Evolutionary conservation across 1,284 basidiomycete species (phyloP), one percentile per base, ranked within the genome.

Genomic region (Peniophora sp.): DNA sequence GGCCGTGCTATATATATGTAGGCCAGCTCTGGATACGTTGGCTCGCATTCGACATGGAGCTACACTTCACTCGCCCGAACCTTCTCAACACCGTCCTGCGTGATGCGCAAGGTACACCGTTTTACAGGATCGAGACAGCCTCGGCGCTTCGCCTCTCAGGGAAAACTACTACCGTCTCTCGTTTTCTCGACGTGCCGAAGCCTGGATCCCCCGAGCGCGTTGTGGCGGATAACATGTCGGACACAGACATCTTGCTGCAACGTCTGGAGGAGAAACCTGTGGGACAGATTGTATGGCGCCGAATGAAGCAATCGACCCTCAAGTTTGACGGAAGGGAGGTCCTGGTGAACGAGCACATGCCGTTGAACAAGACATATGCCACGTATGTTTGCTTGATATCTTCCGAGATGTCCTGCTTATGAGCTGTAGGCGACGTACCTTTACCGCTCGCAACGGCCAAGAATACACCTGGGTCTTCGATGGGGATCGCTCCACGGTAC

Each of bases 1-100:
- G n/a, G n/a, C n/a, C n/a, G n/a, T n/a, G n/a, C n/a, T n/a, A n/a
- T n/a, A n/a, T n/a, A n/a, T n/a, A n/a, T n/a, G n/a, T n/a, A 32
- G 12, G 27, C 27, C 27, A 32, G 27, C 12, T 12, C 27, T 32
- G 12, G 27, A 6, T 32, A 32, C 27, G 12, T 12, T 12, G 12
- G 27, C 27, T 32, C 27, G 27, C 27, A 32, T 12, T 12, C 27
- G 27, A 5, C n/a, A 49, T 49, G 48, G 41, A 49, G 18, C 48
- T 49, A 15, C 24, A 20, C 10, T 49, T 49, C 48, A 39, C 41
- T 10, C 48, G 48, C n/a, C 23, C 24, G 17, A 24, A 23, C 24
- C 24, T 49, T 11, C 41, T 49, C 10, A 49, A 49, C 41, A 34
- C 48, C 24, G 48, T 49, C 39, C 39, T 49, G 11, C 41, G 41